phyloP scores from a whole-genome alignment of 805 yeast species.

The Teunomyces funiuensis region DNA sequence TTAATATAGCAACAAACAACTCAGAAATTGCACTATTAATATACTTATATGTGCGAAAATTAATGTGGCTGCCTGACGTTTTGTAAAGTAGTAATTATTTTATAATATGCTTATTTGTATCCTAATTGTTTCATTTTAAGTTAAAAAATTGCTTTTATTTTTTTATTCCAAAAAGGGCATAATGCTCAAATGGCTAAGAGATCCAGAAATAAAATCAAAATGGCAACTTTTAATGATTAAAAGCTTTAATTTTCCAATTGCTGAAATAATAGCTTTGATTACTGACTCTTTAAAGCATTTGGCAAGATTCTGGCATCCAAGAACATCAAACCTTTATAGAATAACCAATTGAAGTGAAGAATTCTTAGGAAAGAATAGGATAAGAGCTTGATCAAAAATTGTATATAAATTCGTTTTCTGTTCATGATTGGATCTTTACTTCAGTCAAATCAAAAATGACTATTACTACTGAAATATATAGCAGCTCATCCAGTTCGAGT shows the following conservation, averaged over 20 bases:
- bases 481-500: slow-evolving; percentile 5
- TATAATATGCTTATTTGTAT: background rate
- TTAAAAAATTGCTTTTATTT: background rate
- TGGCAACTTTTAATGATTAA: background rate
- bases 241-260: too few relatives aligned
- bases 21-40: background rate
- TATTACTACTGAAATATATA: background rate
- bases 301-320: too few relatives aligned
- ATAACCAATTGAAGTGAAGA: too few relatives aligned
- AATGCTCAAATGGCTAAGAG: background rate
- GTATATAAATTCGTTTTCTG: background rate
- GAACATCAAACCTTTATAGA: too few relatives aligned
- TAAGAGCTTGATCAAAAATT: background rate
- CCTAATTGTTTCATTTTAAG: too few relatives aligned
- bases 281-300: background rate
- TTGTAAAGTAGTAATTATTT: background rate
- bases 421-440: too few relatives aligned
- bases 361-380: background rate
- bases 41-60: background rate
- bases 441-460: background rate
- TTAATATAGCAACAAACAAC: background rate
- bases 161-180: background rate
- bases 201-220: too few relatives aligned
- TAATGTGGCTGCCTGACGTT: background rate
- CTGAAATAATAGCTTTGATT: background rate